phyloP scores from a whole-genome alignment of 192 early-diverging fungal species.

The Rhizophlyctis rosea region DNA sequence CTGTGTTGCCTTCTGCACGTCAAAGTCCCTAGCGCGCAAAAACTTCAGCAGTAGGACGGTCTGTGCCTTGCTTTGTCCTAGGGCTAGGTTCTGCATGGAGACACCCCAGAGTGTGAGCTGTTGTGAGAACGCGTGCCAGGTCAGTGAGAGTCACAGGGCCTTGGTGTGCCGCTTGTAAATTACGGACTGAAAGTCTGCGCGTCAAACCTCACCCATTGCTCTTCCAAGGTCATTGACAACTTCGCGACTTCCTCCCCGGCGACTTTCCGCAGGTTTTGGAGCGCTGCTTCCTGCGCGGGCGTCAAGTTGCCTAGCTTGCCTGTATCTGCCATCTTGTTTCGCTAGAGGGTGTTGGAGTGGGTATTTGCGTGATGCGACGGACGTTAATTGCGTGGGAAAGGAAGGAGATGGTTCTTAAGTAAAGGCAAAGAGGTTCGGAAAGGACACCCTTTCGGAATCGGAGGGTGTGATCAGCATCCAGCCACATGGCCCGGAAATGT shows the following conservation, averaged over 20 bases:
- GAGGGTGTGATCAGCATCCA: too few species aligned
- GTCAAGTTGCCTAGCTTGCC: conserved; percentile 11
- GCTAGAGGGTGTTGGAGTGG: too few species aligned
- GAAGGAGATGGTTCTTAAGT: too few species aligned
- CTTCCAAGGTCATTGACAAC: conserved; percentile 14
- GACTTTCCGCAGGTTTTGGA: neutral
- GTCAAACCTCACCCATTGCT: conserved; percentile 5
- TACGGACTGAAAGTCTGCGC: neutral
- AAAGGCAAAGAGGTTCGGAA: too few species aligned
- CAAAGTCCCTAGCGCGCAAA: conserved; percentile 32
- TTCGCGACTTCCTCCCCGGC: conserved; percentile 4
- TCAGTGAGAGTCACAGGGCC: neutral
- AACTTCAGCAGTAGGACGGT: conserved; percentile 33
- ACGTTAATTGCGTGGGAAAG: too few species aligned
- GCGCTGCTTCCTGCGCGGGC: conserved; percentile 1
- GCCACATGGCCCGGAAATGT: too few species aligned
- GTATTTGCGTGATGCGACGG: too few species aligned
- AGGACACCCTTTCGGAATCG: too few species aligned
- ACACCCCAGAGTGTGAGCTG: conserved; percentile 16
- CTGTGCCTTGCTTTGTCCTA: conserved; percentile 3
- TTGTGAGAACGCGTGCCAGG: neutral
- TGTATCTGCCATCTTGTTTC: conserved; percentile 3
- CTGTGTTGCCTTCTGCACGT: conserved; percentile 17
- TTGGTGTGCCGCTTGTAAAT: neutral
- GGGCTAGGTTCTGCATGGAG: neutral